Conservation (phyloP, 345 rosid genomes). For the Boechera retrofracta region DNA sequence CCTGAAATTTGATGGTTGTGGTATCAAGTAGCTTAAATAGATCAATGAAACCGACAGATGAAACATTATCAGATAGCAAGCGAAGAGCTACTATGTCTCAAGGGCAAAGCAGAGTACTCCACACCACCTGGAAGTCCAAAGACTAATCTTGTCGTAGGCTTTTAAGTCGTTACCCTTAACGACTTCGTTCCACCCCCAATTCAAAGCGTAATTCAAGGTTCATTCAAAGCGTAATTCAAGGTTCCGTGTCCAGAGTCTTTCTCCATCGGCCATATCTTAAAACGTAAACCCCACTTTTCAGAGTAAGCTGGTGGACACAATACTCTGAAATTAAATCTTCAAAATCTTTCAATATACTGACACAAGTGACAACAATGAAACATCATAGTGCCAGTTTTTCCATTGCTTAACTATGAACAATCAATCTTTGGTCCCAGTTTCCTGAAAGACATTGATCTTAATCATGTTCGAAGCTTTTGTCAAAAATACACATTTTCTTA, state of each 20-base stretch:
- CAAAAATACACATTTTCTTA: not conserved
- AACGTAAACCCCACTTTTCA: not conserved
- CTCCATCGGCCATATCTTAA: not conserved
- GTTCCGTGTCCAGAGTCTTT: not conserved
- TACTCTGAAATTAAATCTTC: not conserved
- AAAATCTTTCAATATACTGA: not conserved
- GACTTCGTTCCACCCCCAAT: slow-evolving; percentile 5
- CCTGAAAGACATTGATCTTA: not conserved
- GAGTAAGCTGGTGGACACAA: too few relatives aligned
- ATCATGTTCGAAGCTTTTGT: not conserved
- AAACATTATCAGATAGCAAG: too few relatives aligned
- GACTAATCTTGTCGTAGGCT: not conserved
- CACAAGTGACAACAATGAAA: not conserved
- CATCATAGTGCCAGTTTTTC: too few relatives aligned
- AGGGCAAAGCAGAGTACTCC: too few relatives aligned
- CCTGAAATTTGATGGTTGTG: too few relatives aligned
- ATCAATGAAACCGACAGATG: too few relatives aligned
- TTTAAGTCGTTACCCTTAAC: not conserved
- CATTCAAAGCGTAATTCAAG: not conserved
- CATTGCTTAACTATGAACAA: too few relatives aligned
- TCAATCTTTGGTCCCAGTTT: not conserved
- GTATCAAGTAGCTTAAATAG: too few relatives aligned
- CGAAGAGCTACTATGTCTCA: too few relatives aligned
- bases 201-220: not conserved
- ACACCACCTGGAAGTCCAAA: slow-evolving; percentile 6